phyloP scores from a whole-genome alignment of 805 yeast species.

The Candida vaughaniae region DNA sequence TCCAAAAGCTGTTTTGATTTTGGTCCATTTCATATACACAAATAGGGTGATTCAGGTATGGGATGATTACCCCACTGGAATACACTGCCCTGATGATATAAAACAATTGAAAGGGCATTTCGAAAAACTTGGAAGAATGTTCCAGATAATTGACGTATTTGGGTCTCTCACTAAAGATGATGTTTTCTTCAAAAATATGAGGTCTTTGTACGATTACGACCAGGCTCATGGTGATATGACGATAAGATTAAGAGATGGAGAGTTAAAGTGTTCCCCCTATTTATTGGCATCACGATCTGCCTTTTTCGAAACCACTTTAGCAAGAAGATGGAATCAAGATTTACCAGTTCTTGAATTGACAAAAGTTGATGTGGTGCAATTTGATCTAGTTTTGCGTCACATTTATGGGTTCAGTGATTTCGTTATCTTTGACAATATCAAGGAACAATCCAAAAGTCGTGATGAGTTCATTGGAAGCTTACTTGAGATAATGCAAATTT shows the following conservation, averaged over 20 bases:
- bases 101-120: slow-evolving; percentile 28
- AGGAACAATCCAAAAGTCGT: slow-evolving; percentile 15
- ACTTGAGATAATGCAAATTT: slow-evolving; percentile 56
- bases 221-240: slow-evolving; percentile 39
- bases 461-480: slow-evolving; percentile 51
- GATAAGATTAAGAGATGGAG: slow-evolving; percentile 48
- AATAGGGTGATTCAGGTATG: slow-evolving; percentile 46
- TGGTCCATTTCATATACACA: slow-evolving; percentile 50
- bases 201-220: slow-evolving; percentile 16
- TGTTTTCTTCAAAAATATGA: slow-evolving; percentile 16
- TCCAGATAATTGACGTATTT: slow-evolving; percentile 23
- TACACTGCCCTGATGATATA: slow-evolving; percentile 27
- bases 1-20: slow-evolving; percentile 38
- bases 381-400: slow-evolving; percentile 50
- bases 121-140: slow-evolving; percentile 19
- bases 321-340: slow-evolving; percentile 50
- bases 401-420: slow-evolving; percentile 55
- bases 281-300: slow-evolving; percentile 58
- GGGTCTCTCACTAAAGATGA: slow-evolving; percentile 23
- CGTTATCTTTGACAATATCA: slow-evolving; percentile 36
- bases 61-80: slow-evolving; percentile 33
- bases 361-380: slow-evolving; percentile 41
- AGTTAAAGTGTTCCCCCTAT: slow-evolving; percentile 46
- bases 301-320: slow-evolving; percentile 60
- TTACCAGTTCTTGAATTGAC: slow-evolving; percentile 38